These are phyloP conservation scores for Penicillium palitans DNA, from an alignment of 2,329 filamentous ascomycete genomes.

Conservation along the genomic window DNA sequence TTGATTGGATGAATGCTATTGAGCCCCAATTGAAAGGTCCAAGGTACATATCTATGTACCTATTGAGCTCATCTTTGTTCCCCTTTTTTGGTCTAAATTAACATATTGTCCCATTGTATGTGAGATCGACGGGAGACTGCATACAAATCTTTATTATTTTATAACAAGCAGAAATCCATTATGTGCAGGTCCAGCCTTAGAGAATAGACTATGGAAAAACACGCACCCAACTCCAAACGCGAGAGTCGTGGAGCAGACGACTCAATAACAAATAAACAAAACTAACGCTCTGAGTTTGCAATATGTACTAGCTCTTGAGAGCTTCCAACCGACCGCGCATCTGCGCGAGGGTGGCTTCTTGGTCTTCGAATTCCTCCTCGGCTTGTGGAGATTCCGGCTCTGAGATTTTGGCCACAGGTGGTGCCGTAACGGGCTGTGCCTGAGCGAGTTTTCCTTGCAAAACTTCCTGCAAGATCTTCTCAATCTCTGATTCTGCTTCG, in stretches of 20 bases:
- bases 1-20: background rate
- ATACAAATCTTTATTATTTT: background rate
- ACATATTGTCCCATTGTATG: background rate
- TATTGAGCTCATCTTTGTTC: background rate
- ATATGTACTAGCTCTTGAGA: constrained; percentile 70
- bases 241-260: constrained; percentile 6
- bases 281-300: background rate
- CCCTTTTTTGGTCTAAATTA: background rate
- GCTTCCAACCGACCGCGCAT: constrained; percentile 92
- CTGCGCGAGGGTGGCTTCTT: constrained; percentile 87
- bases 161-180: constrained; percentile 9
- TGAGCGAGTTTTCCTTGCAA: constrained; percentile 78
- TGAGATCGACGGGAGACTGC: background rate
- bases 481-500: constrained; percentile 81
- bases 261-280: background rate
- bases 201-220: constrained; percentile 17
- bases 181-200: constrained; percentile 28
- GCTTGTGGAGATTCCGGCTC: constrained; percentile 45
- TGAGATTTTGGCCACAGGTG: constrained; percentile 47
- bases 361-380: constrained; percentile 76
- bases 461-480: constrained; percentile 89
- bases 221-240: constrained; percentile 17
- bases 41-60: background rate
- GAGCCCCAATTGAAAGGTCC: background rate
- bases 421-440: constrained; percentile 54